Conservation (phyloP, 345 rosid species). For the Microcos paniculata region DNA sequence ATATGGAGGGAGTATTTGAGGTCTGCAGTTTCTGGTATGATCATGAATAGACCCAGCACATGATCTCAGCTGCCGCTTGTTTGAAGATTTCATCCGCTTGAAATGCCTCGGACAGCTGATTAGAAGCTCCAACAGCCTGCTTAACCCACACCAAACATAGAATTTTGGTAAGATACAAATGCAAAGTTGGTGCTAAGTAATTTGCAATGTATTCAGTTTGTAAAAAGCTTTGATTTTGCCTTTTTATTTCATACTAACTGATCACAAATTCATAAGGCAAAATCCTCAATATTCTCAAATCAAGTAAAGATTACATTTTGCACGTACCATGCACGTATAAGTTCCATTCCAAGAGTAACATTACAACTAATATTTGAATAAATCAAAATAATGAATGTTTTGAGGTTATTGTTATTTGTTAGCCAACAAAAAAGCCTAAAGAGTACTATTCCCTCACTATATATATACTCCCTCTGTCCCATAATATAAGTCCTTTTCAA, state of each 20-base stretch:
- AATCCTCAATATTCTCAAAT: not conserved
- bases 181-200: not conserved
- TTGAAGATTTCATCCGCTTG: constrained; percentile 48
- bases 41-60: constrained; percentile 41
- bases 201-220: not conserved
- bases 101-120: constrained; percentile 38
- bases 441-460: no score
- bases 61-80: constrained; percentile 63
- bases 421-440: no score
- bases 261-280: not conserved
- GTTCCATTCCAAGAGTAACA: no score
- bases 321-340: no score
- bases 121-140: constrained; percentile 36
- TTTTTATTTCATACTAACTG: no score
- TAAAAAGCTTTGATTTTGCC: not conserved
- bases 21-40: constrained; percentile 1
- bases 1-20: no score
- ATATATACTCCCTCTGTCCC: no score
- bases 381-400: no score
- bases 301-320: no score
- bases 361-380: no score
- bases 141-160: not conserved
- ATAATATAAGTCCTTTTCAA: no score
- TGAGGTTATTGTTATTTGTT: no score
- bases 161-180: not conserved